Evolutionary conservation across 2,329 filamentous ascomycete genomes (phyloP), one percentile per base, ranked within the genome.

Genomic region (Neospermospora avenae): DNA sequence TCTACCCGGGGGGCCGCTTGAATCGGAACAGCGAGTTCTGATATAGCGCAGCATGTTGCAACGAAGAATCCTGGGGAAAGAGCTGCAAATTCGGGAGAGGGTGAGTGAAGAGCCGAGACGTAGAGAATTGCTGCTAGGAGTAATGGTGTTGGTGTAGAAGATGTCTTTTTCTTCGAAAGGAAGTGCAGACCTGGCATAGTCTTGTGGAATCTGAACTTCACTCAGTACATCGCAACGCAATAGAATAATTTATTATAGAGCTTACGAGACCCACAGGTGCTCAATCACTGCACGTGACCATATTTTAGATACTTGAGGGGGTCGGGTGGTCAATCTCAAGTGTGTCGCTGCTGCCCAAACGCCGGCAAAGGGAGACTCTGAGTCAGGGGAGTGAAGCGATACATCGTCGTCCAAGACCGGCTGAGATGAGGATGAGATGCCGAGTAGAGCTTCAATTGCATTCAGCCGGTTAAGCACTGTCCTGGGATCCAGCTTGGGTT

Each of bases 151-250:
- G 77, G 77, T 0, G 73, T 71, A 0, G 76, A 78, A 31, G 78
- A 78, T 0, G 70, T 75, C 63, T 76, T 74, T 34, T 75, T 77
- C 20, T 71, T 73, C 0, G 77, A 76, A 11, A 79, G 70, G 53
- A 79, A 79, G 61, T 79, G 77, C 3, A 80, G 64, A 0, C 76
- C 75, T 0, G 75, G 76, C 73, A 78, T 77, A 35, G 73, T 75
- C 34, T 77, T 74, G 58, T 79, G 74, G 53, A 79, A 79, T 4
- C 75, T 78, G 46, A 6, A 46, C 31, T n/a, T 22, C 42, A 60
- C 25, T 57, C 18, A 22, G n/a, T 24, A 54, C n/a, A 49, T n/a
- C 25, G 37, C 18, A 31, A 24, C 25, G 37, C 18, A 31, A 24
- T 31, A 14, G 7, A 25, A 22, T 5, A 3, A 28, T 13, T 37